These are phyloP conservation scores for Macrolepiota dolichaula DNA, from an alignment of 768 basidiomycete species.

Conservation along the genomic window DNA sequence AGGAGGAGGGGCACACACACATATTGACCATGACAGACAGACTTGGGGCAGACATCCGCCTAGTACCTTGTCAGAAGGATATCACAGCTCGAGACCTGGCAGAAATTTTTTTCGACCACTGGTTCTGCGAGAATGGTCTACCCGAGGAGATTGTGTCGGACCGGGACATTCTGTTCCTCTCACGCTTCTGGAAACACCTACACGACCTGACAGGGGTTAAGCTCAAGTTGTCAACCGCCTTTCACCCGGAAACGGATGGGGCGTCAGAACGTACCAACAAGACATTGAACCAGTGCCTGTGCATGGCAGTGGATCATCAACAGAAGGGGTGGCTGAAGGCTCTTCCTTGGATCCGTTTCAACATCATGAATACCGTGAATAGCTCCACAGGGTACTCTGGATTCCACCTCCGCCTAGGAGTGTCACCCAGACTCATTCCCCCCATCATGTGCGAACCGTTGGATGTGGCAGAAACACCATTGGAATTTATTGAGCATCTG, in stretches of 20 bases:
- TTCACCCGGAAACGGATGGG: neutral
- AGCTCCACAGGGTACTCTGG: no score
- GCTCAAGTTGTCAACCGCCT: constrained; percentile 24
- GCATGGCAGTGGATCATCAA: no score
- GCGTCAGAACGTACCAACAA: neutral
- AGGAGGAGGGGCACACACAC: neutral
- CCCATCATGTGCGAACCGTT: no score
- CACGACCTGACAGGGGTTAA: constrained; percentile 24
- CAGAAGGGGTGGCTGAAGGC: no score
- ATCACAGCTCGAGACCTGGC: constrained; percentile 8
- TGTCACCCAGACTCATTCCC: no score
- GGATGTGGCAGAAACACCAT: no score
- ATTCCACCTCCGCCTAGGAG: no score
- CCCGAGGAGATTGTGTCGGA: constrained; percentile 28
- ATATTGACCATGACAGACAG: neutral
- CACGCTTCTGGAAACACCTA: constrained; percentile 28
- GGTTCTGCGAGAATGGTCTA: constrained; percentile 30
- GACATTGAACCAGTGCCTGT: no score
- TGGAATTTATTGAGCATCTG: no score
- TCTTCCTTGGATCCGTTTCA: no score
- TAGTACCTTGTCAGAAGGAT: constrained; percentile 4
- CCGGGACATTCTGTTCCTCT: constrained; percentile 22
- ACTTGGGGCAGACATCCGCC: constrained; percentile 6
- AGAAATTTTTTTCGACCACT: constrained; percentile 18
- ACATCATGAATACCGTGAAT: no score